Base-by-base conservation (phyloP, 768 basidiomycete genomes). In the Suillus decipiens region DNA sequence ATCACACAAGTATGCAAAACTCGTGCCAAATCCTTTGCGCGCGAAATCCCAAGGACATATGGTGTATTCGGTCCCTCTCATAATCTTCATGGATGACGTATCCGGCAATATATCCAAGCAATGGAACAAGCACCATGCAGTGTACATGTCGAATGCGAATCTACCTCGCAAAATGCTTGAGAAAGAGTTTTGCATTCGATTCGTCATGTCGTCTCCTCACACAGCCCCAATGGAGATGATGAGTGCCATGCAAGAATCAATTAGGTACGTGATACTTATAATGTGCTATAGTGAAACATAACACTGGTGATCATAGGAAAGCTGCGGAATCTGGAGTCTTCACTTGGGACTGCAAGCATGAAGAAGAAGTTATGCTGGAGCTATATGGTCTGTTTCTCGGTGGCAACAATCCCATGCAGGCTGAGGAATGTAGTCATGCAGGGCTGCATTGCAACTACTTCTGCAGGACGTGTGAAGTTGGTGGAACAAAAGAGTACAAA, bases 391-490 rank as follows among this genome's bases (percentile, higher is more conserved):
- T 75, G 0, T 64, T 76, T 15, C 31, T 71, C 3, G 51, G 66
- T 0, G 67, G 72, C 5, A 72, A 79, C 62, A 79, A 79, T 36
- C 78, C 73, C 0, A 77, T 78, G 78, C 78, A 78, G 28, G 70
- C 75, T 0, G 74, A 79, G 42, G 68, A 71, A 12, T 77, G 72
- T 51, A 74, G 72, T 22, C 76, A 78, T 19, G 68, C 64, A n/a
- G 75, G 78, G 0, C 36, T 76, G 1, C 68, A 57, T 8, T 69
- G 72, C 19, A 79, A 78, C n/a, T 68, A 68, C 47, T 69, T 77
- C 3, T 79, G 77, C 41, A 67, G 66, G 3, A 72, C 64, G 8
- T 80, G 77, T 53, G 64, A 74, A n/a, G 72, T 70, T 5, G 72
- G 77, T 1, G 72, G 78, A 2, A 72, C 66, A 0, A 39, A 64